A percentile compares a stretch with the other conserved stretches of the same genome.
Conservation (phyloP, 768 basidiomycete genomes). For the Suillus clintonianus region DNA sequence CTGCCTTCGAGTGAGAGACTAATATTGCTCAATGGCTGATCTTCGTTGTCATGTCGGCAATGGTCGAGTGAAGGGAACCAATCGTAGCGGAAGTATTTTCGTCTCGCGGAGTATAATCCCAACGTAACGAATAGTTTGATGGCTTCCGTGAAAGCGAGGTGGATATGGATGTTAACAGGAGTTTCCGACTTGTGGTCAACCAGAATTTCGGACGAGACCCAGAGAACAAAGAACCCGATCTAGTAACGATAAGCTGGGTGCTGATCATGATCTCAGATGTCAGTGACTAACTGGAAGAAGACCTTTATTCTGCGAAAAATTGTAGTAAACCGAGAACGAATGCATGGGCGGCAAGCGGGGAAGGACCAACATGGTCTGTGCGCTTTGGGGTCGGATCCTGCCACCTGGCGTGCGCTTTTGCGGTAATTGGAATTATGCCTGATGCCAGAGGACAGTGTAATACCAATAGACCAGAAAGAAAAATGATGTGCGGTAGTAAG, state of each 20-base stretch:
- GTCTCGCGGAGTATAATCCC: slow-evolving; percentile 12
- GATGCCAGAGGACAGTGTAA: background rate
- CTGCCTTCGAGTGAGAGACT: slow-evolving; percentile 9
- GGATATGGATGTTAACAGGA: slow-evolving; percentile 9
- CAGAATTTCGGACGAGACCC: background rate
- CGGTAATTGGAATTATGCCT: background rate
- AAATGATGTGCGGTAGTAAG: background rate
- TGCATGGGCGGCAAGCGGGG: background rate
- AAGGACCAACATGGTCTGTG: background rate
- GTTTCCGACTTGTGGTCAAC: background rate
- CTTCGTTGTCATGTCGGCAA: slow-evolving; percentile 2
- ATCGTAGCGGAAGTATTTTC: slow-evolving; percentile 4
- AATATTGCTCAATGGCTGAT: slow-evolving; percentile 10
- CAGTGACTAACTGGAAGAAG: background rate
- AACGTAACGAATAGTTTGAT: slow-evolving; percentile 19
- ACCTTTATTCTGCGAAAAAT: background rate
- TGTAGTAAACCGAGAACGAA: background rate
- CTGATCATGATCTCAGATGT: background rate
- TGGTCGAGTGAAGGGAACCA: background rate
- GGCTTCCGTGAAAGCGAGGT: slow-evolving; percentile 20
- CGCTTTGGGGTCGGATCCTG: background rate
- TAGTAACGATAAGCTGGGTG: background rate
- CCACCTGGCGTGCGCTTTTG: background rate
- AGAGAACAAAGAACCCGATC: background rate
- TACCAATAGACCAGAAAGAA: background rate